Conservation (phyloP, 2,329 filamentous ascomycete genomes). For the Hymenoscyphus fraxineus region DNA sequence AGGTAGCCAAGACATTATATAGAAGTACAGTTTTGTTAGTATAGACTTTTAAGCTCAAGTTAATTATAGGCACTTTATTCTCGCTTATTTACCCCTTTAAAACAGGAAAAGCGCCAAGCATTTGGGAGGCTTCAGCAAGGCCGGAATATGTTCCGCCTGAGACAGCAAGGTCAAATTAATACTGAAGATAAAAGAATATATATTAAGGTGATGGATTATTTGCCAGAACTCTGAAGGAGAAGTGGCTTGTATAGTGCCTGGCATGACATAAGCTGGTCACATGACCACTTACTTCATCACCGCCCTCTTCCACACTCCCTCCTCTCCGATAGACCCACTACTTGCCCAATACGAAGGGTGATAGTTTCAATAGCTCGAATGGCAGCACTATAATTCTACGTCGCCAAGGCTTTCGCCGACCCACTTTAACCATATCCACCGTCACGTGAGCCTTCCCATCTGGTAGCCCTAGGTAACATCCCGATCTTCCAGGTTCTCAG, state of each 20-base stretch:
- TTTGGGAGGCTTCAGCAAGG: not conserved
- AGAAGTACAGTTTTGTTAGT: not conserved
- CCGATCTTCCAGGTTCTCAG: not conserved
- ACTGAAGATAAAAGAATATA: too few relatives aligned
- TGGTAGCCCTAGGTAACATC: too few relatives aligned
- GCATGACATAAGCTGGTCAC: too few relatives aligned
- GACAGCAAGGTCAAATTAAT: too few relatives aligned
- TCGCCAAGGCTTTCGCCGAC: not conserved
- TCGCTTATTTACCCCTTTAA: not conserved
- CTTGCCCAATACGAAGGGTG: not conserved
- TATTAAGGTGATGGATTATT: too few relatives aligned
- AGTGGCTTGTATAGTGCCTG: too few relatives aligned
- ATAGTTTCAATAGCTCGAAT: not conserved
- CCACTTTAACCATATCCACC: not conserved
- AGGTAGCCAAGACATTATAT: not conserved
- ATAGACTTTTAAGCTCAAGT: not conserved
- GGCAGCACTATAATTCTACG: not conserved
- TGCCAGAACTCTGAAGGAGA: too few relatives aligned
- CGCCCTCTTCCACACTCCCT: not conserved
- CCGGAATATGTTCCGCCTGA: not conserved
- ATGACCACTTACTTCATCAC: too few relatives aligned
- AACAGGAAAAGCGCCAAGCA: not conserved
- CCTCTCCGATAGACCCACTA: not conserved
- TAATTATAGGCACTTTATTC: not conserved
- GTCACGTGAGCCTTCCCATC: not conserved